Base-by-base conservation (phyloP, 23 red algal genomes). In the Chondrus crispus region DNA sequence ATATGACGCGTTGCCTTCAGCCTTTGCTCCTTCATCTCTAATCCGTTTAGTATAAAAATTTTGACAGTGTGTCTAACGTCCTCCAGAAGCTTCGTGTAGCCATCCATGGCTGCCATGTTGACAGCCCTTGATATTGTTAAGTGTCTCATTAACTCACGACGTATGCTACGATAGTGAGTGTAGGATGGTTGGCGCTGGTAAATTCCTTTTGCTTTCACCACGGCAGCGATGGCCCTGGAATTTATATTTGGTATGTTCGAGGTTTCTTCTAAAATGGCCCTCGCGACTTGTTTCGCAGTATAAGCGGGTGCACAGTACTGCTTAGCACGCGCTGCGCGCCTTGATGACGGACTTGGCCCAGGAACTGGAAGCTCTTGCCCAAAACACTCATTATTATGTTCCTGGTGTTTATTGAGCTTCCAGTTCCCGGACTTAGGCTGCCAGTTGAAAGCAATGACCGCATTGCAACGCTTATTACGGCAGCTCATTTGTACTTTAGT, bases 341-440 rank as follows among this genome's bases (percentile, higher is more conserved):
- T 66, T 32, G 18, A 32, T 22, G 60, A 66, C 26, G 26, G 26
- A n/a, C n/a, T n/a, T n/a, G n/a, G n/a, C 60, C 26, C 26, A 66
- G 18, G 26, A 32, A 32, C 26, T 66, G 1, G 1, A 22, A 7
- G 26, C 0, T 66, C 0, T 37, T 77, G 71, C 38, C 71, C 71
- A 38, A 46, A 77, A 10, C 37, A 77, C 71, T 42, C 38, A 10
- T 77, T 77, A 8, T 0, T 13, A 77, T 77, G 42, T 28, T 51
- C 43, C 26, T 24, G 26, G 57, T 33, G 40, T 47, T 62, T 82
- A 32, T 82, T 82, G n/a, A 53, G 78, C 51, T 82, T 82, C 78
- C 46, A 82, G 44, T 55, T 53, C 26, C 78, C 78, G 51, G 24
- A 33, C 47, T 47, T 53, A 8, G 78, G 78, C 57, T 82, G 78